These are phyloP conservation scores for Saitoella complicata DNA, from an alignment of 805 yeast genomes.

Conservation along the genomic window DNA sequence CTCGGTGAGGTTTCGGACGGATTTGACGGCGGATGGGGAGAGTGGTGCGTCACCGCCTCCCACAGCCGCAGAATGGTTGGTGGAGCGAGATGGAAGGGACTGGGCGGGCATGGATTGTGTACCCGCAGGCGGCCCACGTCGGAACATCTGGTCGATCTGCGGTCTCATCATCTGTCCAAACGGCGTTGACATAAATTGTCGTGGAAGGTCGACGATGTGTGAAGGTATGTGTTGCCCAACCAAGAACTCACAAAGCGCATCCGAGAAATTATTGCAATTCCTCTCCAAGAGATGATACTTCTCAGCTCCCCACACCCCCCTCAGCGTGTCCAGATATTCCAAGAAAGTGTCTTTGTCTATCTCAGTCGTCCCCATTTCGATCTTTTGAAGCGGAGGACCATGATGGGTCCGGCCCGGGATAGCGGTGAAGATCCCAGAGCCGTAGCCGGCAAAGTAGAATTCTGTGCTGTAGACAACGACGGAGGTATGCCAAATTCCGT, in stretches of 20 bases:
- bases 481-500: conserved; percentile 54
- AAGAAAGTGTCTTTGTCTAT: conserved; percentile 35
- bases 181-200: conserved; percentile 33
- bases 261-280: conserved; percentile 54
- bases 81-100: too few species aligned
- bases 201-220: conserved; percentile 36
- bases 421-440: conserved; percentile 36
- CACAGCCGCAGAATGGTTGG: too few species aligned
- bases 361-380: conserved; percentile 38
- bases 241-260: conserved; percentile 39
- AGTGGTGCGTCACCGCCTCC: too few species aligned
- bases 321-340: conserved; percentile 37
- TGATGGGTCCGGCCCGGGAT: conserved; percentile 41
- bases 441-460: conserved; percentile 29
- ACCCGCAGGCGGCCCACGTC: background rate
- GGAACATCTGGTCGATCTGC: conserved; percentile 17
- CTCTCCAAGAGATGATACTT: conserved; percentile 43
- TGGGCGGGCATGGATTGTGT: too few species aligned
- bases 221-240: conserved; percentile 41
- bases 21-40: too few species aligned
- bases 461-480: conserved; percentile 39
- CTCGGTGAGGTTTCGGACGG: background rate
- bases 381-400: conserved; percentile 38
- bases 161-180: conserved; percentile 33
- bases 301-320: conserved; percentile 30